Evolutionary conservation across 257 asterid species (phyloP).

Genomic region (Ophiorrhiza pumila): DNA sequence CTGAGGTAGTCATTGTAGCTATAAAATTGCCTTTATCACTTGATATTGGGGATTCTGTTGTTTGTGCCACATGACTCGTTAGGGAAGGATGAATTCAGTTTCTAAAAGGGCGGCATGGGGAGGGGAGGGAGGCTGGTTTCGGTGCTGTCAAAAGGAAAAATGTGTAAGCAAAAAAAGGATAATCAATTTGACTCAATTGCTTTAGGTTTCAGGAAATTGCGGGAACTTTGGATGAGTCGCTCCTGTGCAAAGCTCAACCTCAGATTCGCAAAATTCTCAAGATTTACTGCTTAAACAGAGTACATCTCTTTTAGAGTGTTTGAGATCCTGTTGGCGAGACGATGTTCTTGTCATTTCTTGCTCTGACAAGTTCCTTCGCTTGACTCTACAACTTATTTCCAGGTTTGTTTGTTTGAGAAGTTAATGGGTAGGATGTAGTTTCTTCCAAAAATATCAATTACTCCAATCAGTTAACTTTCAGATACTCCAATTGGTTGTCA

Average conservation of each 20-base stretch:
- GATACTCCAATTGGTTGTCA: conserved; percentile 86
- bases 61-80: background rate
- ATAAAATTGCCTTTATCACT: background rate
- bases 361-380: conserved; percentile 91
- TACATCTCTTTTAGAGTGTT: conserved; percentile 70
- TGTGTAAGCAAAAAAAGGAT: conserved; percentile 13
- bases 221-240: conserved; percentile 87
- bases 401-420: conserved; percentile 48
- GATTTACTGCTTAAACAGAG: conserved; percentile 70
- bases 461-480: conserved; percentile 23
- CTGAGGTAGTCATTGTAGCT: conserved; percentile 48
- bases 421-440: background rate
- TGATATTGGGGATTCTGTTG: background rate
- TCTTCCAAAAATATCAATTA: background rate
- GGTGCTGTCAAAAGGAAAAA: background rate
- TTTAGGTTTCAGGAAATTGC: conserved; percentile 98
- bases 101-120: too few relatives aligned
- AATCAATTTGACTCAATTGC: conserved; percentile 28
- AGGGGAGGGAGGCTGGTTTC: too few relatives aligned
- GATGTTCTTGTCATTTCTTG: conserved; percentile 84
- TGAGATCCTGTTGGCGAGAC: conserved; percentile 91
- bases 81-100: too few relatives aligned
- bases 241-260: conserved; percentile 39
- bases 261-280: conserved; percentile 44
- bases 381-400: conserved; percentile 89